Percentiles rank a stretch among this genome's conserved stretches.
Evolutionary conservation across 2,329 filamentous ascomycete species (phyloP).

Genomic region (Ceratocystis smalleyi): DNA sequence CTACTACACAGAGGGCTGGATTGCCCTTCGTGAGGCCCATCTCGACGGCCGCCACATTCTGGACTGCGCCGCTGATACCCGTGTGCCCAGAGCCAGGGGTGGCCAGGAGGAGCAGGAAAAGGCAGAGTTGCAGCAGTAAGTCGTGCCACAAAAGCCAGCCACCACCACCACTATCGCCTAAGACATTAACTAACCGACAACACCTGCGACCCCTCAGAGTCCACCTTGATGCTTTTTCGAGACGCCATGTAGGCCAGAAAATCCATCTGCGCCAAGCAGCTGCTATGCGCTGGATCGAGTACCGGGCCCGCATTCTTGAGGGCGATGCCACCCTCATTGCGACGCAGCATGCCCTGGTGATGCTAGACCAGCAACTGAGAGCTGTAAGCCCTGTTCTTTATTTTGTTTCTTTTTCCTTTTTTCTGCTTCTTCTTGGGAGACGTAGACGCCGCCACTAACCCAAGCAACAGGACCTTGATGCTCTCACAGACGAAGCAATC

Average conservation of each 20-base stretch:
- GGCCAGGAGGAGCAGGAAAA: constrained; percentile 13
- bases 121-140: constrained; percentile 10
- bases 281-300: constrained; percentile 43
- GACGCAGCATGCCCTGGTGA: constrained; percentile 34
- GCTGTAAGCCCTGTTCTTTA: constrained; percentile 28
- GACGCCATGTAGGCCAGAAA: constrained; percentile 49
- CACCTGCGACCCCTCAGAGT: constrained; percentile 28
- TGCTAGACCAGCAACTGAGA: constrained; percentile 42
- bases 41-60: constrained; percentile 49
- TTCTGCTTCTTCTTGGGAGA: neutral
- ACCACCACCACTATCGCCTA: neutral
- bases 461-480: constrained; percentile 37
- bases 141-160: neutral
- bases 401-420: neutral
- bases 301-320: constrained; percentile 37
- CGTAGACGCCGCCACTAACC: neutral
- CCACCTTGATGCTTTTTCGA: constrained; percentile 42
- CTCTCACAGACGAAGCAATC: constrained; percentile 43
- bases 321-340: constrained; percentile 34
- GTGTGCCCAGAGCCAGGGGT: constrained; percentile 33
- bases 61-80: constrained; percentile 47
- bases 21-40: constrained; percentile 44
- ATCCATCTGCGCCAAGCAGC: constrained; percentile 47
- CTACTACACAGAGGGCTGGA: constrained; percentile 49
- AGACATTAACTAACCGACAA: neutral